phyloP scores from a whole-genome alignment of 176 grass and related monocot genomes.

The Secale cereale region DNA sequence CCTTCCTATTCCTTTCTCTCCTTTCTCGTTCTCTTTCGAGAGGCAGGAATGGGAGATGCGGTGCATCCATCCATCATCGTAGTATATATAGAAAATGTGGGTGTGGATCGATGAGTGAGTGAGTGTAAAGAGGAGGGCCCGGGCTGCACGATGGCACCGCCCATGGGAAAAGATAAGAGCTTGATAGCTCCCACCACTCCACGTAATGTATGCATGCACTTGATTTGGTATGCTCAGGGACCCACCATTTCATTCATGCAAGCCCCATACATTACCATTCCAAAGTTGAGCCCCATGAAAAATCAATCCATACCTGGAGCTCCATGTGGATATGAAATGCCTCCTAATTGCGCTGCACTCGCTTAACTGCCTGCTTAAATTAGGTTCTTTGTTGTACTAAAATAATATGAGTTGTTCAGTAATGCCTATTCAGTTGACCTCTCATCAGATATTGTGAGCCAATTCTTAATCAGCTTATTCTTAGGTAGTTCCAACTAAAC shows the following conservation, averaged over 20 bases:
- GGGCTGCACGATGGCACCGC: constrained; percentile 34
- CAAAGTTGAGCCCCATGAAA: neutral
- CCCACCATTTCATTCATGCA: neutral
- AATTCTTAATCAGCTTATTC: neutral
- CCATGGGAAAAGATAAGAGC: constrained; percentile 29
- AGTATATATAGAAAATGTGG: too few species aligned
- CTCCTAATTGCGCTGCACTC: too few species aligned
- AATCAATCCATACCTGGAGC: too few species aligned
- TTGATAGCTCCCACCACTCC: neutral
- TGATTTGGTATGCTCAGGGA: too few species aligned
- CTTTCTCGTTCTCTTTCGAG: neutral
- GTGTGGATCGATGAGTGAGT: too few species aligned
- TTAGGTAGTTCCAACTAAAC: constrained; percentile 1
- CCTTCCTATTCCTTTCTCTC: neutral
- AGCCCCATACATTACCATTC: neutral
- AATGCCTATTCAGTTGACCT: neutral
- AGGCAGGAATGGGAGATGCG: neutral
- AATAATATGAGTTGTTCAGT: neutral
- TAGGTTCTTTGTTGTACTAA: too few species aligned
- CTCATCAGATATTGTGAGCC: constrained; percentile 3
- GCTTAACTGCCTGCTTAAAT: too few species aligned
- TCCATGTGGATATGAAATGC: too few species aligned
- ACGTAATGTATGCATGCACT: neutral
- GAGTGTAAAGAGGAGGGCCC: neutral
- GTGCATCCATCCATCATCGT: neutral